Evolutionary conservation across 2,329 filamentous ascomycete genomes (phyloP).

Genomic region (Fusarium liriodendri): DNA sequence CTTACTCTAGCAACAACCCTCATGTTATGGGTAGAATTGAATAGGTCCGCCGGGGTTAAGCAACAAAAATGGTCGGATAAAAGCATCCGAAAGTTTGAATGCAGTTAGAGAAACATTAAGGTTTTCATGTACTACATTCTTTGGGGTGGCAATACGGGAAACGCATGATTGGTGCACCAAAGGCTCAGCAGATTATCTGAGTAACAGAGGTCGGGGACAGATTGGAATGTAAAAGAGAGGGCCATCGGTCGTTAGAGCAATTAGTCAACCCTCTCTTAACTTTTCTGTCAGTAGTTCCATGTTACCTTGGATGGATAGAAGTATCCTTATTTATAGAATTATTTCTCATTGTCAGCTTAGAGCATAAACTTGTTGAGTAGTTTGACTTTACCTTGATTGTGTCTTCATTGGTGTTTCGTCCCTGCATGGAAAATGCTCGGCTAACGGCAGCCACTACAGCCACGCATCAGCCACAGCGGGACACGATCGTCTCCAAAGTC

Average conservation of each 20-base stretch:
- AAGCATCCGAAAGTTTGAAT: background rate
- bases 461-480: constrained; percentile 44
- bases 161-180: background rate
- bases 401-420: background rate
- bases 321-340: background rate
- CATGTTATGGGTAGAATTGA: background rate
- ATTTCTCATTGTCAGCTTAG: background rate
- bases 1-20: too few species aligned
- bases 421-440: constrained; percentile 40
- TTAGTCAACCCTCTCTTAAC: too few species aligned
- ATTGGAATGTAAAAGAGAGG: background rate
- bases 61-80: background rate
- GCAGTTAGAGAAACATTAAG: background rate
- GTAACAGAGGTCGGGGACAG: background rate
- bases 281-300: background rate
- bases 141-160: background rate
- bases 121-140: background rate
- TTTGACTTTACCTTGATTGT: background rate
- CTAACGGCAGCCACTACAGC: constrained; percentile 31
- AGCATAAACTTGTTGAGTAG: background rate
- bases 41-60: background rate
- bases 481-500: constrained; percentile 37
- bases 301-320: background rate
- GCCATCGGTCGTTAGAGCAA: background rate
- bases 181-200: background rate